phyloP scores from a whole-genome alignment of 83 land plant species.

The Diphasiastrum complanatum region DNA sequence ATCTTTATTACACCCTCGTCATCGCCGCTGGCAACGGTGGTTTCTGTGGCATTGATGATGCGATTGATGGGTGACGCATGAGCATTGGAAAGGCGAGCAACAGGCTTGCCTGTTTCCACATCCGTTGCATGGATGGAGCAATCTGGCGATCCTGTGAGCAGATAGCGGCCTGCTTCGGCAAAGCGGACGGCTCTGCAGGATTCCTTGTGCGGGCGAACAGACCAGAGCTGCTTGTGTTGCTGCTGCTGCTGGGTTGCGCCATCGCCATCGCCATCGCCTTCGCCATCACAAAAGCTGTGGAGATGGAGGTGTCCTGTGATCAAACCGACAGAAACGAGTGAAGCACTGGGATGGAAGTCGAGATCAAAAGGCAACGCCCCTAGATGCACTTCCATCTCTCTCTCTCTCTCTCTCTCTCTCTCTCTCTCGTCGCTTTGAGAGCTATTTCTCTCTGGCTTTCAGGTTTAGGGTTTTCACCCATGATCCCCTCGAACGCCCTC shows the following conservation, averaged over 20 bases:
- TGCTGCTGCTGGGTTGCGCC: no score
- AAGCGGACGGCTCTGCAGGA: slow-evolving; percentile 84
- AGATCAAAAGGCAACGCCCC: slow-evolving; percentile 34
- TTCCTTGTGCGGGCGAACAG: slow-evolving; percentile 50
- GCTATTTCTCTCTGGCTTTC: no score
- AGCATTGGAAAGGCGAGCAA: slow-evolving; percentile 68
- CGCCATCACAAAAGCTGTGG: background rate
- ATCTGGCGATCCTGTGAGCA: slow-evolving; percentile 77
- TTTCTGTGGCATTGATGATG: slow-evolving; percentile 58
- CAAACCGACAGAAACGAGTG: slow-evolving; percentile 23
- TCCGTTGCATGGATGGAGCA: slow-evolving; percentile 73
- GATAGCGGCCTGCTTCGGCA: slow-evolving; percentile 55
- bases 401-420: no score
- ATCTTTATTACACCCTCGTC: slow-evolving; percentile 82
- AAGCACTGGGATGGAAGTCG: slow-evolving; percentile 30
- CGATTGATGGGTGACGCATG: slow-evolving; percentile 73
- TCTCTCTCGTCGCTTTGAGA: no score
- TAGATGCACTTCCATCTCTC: slow-evolving; percentile 23
- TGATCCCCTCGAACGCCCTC: no score
- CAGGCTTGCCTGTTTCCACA: slow-evolving; percentile 59
- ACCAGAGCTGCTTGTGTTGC: no score
- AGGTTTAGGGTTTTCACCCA: no score
- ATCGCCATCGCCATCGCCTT: no score
- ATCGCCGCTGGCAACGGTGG: slow-evolving; percentile 83
- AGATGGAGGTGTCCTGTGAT: slow-evolving; percentile 33